phyloP scores from a whole-genome alignment of 2,329 filamentous ascomycete species.

The Ambrosiella cleistominuta region DNA sequence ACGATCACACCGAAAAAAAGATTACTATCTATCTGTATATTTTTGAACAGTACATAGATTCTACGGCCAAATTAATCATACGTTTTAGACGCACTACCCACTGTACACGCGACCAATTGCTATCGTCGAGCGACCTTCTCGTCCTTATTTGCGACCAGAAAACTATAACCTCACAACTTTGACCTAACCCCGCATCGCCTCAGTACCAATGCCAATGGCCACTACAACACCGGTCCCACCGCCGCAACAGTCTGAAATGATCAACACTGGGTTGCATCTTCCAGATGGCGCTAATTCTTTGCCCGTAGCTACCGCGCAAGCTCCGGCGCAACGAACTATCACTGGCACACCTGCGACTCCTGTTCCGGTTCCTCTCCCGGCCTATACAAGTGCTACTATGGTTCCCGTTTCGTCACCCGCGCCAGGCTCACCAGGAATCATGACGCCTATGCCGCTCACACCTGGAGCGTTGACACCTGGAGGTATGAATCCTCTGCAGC shows the following conservation, averaged over 20 bases:
- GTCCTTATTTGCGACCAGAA: too few species aligned
- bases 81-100: too few species aligned
- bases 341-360: constrained; percentile 6
- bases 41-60: too few species aligned
- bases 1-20: neutral
- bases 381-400: constrained; percentile 16
- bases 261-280: constrained; percentile 13
- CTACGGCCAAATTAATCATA: too few species aligned
- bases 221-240: constrained; percentile 10
- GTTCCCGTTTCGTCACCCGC: constrained; percentile 12
- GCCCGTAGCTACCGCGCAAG: constrained; percentile 14
- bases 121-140: too few species aligned
- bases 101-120: too few species aligned
- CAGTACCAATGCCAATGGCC: constrained; percentile 8
- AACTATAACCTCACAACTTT: neutral
- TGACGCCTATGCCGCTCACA: constrained; percentile 7
- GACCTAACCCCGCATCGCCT: neutral
- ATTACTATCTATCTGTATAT: too few species aligned
- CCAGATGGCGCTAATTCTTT: constrained; percentile 14
- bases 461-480: constrained; percentile 1
- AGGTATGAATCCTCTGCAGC: neutral
- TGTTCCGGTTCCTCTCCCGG: constrained; percentile 8
- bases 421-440: constrained; percentile 8
- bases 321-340: constrained; percentile 11
- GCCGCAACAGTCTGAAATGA: constrained; percentile 9